A percentile compares a stretch with the other conserved stretches of the same genome.
Conservation (phyloP, 495 filamentous ascomycete species). For the Penicillium pulvis region DNA sequence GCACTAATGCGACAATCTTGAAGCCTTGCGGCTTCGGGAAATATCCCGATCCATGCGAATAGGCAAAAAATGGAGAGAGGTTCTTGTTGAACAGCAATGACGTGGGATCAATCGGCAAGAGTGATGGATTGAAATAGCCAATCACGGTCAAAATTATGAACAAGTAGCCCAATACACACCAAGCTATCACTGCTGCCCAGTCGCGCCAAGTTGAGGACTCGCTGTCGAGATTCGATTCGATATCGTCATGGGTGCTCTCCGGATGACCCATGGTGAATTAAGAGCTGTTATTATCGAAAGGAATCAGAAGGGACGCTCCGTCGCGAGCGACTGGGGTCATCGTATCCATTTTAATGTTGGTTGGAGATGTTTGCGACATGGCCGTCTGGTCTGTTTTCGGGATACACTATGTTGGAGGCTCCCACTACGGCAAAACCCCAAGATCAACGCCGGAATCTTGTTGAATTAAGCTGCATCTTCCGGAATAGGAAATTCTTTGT, state of each 20-base stretch:
- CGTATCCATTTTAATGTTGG: conserved; percentile 12
- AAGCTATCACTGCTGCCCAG: conserved; percentile 24
- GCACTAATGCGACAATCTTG: conserved; percentile 52
- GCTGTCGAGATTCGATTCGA: conserved; percentile 23
- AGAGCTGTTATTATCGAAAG: not conserved
- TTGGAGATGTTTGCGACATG: not conserved
- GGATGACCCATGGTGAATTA: conserved; percentile 28
- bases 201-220: conserved; percentile 23
- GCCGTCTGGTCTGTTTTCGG: conserved; percentile 24
- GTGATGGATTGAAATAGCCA: conserved; percentile 25
- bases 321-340: not conserved
- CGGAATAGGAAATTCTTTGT: not conserved
- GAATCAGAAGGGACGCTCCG: conserved; percentile 2
- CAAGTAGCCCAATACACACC: conserved; percentile 31
- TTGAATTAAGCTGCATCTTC: not conserved
- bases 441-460: not conserved
- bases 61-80: conserved; percentile 35
- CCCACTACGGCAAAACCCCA: not conserved
- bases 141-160: conserved; percentile 27
- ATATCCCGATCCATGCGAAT: conserved; percentile 29
- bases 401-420: not conserved
- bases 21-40: conserved; percentile 46
- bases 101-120: conserved; percentile 25
- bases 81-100: conserved; percentile 28
- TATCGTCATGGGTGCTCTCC: conserved; percentile 18